Base-by-base conservation (phyloP, 495 filamentous ascomycete genomes). In the Opeltia flavorubescens region DNA sequence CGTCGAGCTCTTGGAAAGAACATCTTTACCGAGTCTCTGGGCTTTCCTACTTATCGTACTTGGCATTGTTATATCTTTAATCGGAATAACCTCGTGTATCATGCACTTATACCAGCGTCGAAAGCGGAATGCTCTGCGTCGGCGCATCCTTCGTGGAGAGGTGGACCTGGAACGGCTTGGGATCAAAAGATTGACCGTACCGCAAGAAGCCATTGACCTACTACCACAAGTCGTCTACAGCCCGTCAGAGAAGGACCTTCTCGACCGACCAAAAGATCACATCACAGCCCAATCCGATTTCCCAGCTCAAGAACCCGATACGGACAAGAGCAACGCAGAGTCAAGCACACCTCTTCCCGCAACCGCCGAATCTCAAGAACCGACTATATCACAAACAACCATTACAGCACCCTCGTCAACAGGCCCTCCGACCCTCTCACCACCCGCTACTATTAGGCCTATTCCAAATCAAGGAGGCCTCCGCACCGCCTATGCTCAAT, bases 141-240 rank as follows among this genome's bases (percentile, higher is more conserved):
- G 77, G 17, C 76, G 86, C 13, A 76, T 95, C 15, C 69, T 71
- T 36, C 68, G 67, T 13, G 86, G 87, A 15, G 81, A 94, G 54
- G 76, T 91, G 8, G 81, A 93, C 55, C 62, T 94, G 1, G 88
- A 94, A 56, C 72, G 71, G 1, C 63, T 91, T 44, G 87, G 86
- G 6, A 82, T 94, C 55, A 85, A 81, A 51, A 69, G 77, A 11
- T 58, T 87, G 12, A 83, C 71, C 8, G 81, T 93, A 0, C 84
- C 89, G 4, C 65, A 65, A 34, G 68, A 76, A 24, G 64, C 81
- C 39, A 69, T 95, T 9, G 69, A 85, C 26, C 67, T 68, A 9
- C 73, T 94, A 55, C 87, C 88, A 2, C 54, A 86, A 1, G 88
- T 83, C 55, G 78, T 75, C 3, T 94, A 89, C 59, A 41, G 34